Conservation (phyloP, 75 land plant species). For the Isoetes taiwanensis region DNA sequence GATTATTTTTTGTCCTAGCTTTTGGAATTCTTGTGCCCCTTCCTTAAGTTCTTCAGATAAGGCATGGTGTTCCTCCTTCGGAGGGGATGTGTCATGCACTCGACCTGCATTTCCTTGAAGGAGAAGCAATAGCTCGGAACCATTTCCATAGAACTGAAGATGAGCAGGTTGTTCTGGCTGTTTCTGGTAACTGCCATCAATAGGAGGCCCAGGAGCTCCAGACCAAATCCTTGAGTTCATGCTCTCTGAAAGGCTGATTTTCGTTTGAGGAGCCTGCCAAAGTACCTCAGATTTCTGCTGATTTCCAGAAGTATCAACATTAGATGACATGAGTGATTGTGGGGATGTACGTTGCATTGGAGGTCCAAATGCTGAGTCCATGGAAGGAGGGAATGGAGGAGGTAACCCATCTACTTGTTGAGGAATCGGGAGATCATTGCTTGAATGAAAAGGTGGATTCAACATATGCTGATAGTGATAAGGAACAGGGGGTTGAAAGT, state of each 20-base stretch:
- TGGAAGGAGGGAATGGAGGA: background rate
- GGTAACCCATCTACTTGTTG: background rate
- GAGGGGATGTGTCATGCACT: background rate
- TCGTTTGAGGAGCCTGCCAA: background rate
- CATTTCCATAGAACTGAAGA: constrained; percentile 19
- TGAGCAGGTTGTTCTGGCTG: background rate
- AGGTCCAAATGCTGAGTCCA: background rate
- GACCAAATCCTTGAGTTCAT: background rate
- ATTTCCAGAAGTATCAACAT: too few species aligned
- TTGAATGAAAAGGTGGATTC: background rate
- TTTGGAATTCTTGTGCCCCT: background rate
- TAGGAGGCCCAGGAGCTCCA: constrained; percentile 1
- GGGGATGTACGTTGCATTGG: too few species aligned
- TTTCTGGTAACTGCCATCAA: background rate
- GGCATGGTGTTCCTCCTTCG: background rate
- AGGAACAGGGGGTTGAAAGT: background rate
- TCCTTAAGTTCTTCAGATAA: background rate
- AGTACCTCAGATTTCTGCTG: too few species aligned
- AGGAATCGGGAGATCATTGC: background rate
- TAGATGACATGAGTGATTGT: too few species aligned
- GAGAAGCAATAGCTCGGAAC: constrained; percentile 22
- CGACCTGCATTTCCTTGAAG: constrained; percentile 10
- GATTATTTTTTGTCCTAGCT: background rate
- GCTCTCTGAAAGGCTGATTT: background rate
- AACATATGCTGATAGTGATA: background rate